Percentiles rank a stretch among this genome's conserved stretches.
phyloP scores from a whole-genome alignment of 2,329 filamentous ascomycete genomes.

The Alternaria alternata region DNA sequence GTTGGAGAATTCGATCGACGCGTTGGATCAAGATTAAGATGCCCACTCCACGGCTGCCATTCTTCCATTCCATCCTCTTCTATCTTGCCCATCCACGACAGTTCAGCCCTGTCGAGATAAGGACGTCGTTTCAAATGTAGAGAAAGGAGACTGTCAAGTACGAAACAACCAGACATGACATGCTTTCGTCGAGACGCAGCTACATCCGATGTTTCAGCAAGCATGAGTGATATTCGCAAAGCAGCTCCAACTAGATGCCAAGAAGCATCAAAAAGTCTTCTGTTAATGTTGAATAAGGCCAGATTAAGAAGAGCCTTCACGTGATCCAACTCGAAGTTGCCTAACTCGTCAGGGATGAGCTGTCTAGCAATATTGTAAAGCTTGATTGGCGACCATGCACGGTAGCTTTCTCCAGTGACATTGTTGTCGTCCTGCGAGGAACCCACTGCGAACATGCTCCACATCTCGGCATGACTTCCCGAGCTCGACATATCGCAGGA shows the following conservation, averaged over 20 bases:
- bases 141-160: slow-evolving; percentile 67
- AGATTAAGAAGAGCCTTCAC: slow-evolving; percentile 57
- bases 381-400: slow-evolving; percentile 12
- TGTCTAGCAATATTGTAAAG: slow-evolving; percentile 35
- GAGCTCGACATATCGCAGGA: slow-evolving; percentile 35
- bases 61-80: slow-evolving; percentile 74
- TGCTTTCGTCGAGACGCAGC: slow-evolving; percentile 45
- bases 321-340: slow-evolving; percentile 48
- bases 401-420: background rate
- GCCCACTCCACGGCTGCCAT: slow-evolving; percentile 74
- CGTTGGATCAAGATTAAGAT: slow-evolving; percentile 46
- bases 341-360: slow-evolving; percentile 40
- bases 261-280: slow-evolving; percentile 64
- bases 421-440: slow-evolving; percentile 30
- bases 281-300: slow-evolving; percentile 68
- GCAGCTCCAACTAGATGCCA: slow-evolving; percentile 72
- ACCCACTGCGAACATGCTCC: slow-evolving; percentile 54
- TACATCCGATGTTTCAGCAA: slow-evolving; percentile 46
- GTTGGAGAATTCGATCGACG: slow-evolving; percentile 37
- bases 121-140: slow-evolving; percentile 59
- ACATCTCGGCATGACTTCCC: slow-evolving; percentile 55
- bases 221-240: slow-evolving; percentile 59
- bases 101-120: slow-evolving; percentile 59
- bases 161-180: slow-evolving; percentile 65
- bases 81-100: slow-evolving; percentile 58